Conservation (phyloP, 352 stramenopile genomes). For the Phytophthora melonis region DNA sequence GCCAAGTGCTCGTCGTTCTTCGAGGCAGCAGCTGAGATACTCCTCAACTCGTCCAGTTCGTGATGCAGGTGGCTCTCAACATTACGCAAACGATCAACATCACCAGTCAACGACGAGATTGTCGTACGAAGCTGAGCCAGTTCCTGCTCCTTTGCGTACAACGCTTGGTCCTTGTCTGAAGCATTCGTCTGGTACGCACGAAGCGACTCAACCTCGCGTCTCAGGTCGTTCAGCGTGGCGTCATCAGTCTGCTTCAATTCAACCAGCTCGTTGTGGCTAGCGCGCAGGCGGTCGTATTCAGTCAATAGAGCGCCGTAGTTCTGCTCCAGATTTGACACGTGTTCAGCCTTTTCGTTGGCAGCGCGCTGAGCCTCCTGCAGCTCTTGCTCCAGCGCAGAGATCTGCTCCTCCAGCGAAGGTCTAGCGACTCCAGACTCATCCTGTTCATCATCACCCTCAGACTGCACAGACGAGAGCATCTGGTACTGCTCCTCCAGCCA, state of each 20-base stretch:
- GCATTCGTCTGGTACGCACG: slow-evolving; percentile 18
- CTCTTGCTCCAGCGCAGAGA: slow-evolving; percentile 48
- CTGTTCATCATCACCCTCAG: slow-evolving; percentile 43
- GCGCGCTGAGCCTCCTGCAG: slow-evolving; percentile 48
- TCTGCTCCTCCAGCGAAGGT: slow-evolving; percentile 36
- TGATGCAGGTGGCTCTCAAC: slow-evolving; percentile 48
- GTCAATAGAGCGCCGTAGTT: slow-evolving; percentile 52
- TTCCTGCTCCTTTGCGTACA: slow-evolving; percentile 43
- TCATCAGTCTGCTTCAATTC: slow-evolving; percentile 41
- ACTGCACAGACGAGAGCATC: slow-evolving; percentile 49
- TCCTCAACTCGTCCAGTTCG: slow-evolving; percentile 49
- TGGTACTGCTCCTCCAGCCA: slow-evolving; percentile 82
- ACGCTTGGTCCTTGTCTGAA: slow-evolving; percentile 36
- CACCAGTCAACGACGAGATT: slow-evolving; percentile 20
- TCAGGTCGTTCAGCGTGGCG: slow-evolving; percentile 31
- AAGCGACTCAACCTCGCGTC: slow-evolving; percentile 42
- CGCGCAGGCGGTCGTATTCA: slow-evolving; percentile 51
- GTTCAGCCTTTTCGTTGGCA: slow-evolving; percentile 42
- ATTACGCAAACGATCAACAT: slow-evolving; percentile 44
- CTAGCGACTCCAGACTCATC: slow-evolving; percentile 37
- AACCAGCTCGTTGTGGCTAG: slow-evolving; percentile 36
- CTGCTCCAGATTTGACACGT: slow-evolving; percentile 47
- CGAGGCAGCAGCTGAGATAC: slow-evolving; percentile 42
- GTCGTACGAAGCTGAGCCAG: slow-evolving; percentile 40
- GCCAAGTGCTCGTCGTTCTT: slow-evolving; percentile 47